Percentiles rank a stretch among this genome's conserved stretches.
phyloP scores from a whole-genome alignment of 768 basidiomycete genomes.

The Cubamyces sp. region DNA sequence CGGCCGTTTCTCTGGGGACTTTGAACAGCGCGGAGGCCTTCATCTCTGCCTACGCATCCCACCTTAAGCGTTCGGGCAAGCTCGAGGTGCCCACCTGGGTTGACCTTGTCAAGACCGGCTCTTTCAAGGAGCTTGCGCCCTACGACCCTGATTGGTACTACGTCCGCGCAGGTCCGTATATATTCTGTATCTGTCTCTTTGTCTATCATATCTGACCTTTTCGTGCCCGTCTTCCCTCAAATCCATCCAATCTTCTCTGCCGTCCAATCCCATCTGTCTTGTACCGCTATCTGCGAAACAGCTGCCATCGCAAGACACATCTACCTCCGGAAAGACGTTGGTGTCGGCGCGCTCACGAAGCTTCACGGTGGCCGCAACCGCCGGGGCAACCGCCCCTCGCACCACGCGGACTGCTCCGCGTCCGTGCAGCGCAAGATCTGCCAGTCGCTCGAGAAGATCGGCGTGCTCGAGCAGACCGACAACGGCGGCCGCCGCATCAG shows the following conservation, averaged over 20 bases:
- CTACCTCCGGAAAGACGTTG: conserved; percentile 98
- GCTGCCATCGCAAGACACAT: conserved; percentile 98
- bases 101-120: conserved; percentile 97
- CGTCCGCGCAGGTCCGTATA: conserved; percentile 87
- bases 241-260: no score
- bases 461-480: conserved; percentile 90
- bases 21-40: conserved; percentile 83
- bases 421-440: conserved; percentile 94
- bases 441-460: conserved; percentile 98
- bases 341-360: conserved; percentile 91
- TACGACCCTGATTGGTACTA: conserved; percentile 99
- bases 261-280: no score
- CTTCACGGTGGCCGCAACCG: conserved; percentile 96
- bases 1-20: not conserved
- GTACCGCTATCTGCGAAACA: conserved; percentile 35
- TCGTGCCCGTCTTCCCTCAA: not conserved
- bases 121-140: conserved; percentile 97
- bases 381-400: conserved; percentile 95
- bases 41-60: conserved; percentile 92
- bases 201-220: not conserved
- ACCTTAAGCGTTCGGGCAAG: conserved; percentile 98
- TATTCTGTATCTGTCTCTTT: not conserved
- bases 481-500: conserved; percentile 96
- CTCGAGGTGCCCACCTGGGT: conserved; percentile 99
- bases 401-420: conserved; percentile 85